Percentiles rank a stretch among this genome's conserved stretches.
These are phyloP conservation scores for Coemansia sp. DNA, from an alignment of 192 early-diverging fungal species.

Conservation along the genomic window DNA sequence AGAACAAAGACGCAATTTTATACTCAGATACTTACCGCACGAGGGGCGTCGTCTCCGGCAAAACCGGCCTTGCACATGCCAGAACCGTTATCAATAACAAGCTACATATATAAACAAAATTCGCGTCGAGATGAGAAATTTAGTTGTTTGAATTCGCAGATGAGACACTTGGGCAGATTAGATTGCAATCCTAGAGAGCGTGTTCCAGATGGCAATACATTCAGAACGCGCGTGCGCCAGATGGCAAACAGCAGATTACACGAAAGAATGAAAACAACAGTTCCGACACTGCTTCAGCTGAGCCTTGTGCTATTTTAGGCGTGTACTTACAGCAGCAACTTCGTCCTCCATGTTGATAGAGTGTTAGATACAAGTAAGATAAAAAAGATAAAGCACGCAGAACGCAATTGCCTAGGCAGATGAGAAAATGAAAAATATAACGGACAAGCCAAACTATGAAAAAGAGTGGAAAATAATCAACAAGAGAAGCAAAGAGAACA, in stretches of 20 bases:
- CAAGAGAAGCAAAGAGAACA: conserved; percentile 17
- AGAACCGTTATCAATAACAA: conserved; percentile 92
- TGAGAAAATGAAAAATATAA: conserved; percentile 14
- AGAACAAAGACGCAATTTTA: background rate
- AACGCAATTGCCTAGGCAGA: conserved; percentile 16
- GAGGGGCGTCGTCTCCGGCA: conserved; percentile 88
- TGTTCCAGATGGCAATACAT: conserved; percentile 11
- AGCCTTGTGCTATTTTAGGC: background rate
- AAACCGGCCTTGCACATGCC: conserved; percentile 96
- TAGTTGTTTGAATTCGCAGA: conserved; percentile 17
- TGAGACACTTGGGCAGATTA: conserved; percentile 12
- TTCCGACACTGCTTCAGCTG: conserved; percentile 1
- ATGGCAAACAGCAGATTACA: conserved; percentile 3
- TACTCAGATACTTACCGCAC: conserved; percentile 62
- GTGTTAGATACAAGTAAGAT: conserved; percentile 23
- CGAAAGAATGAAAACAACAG: background rate
- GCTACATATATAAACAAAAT: conserved; percentile 40
- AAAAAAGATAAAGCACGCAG: conserved; percentile 11
- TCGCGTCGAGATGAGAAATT: conserved; percentile 2
- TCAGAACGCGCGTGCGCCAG: background rate
- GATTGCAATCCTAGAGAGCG: conserved; percentile 1
- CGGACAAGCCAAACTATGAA: conserved; percentile 6
- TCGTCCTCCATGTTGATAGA: conserved; percentile 71
- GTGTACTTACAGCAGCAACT: conserved; percentile 77
- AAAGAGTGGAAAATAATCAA: conserved; percentile 15